phyloP scores from a whole-genome alignment of 2,329 filamentous ascomycete genomes.

The Monilinia fructicola region DNA sequence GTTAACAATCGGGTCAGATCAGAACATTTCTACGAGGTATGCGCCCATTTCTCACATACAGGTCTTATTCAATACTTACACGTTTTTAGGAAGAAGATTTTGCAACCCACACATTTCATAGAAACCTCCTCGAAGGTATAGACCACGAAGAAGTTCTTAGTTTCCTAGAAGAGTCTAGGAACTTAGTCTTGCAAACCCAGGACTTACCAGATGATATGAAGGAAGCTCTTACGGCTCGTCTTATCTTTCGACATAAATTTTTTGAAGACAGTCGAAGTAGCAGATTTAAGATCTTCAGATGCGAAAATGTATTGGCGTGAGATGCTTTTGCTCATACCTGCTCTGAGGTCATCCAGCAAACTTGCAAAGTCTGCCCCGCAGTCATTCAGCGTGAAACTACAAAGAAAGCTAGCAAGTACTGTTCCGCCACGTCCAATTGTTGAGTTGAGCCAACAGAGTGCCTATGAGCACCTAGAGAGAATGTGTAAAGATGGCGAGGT shows the following conservation, averaged over 20 bases:
- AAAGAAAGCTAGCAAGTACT: slow-evolving; percentile 87
- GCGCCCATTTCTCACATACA: slow-evolving; percentile 30
- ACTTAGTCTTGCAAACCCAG: slow-evolving; percentile 30
- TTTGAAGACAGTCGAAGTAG: slow-evolving; percentile 52
- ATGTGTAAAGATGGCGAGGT: slow-evolving; percentile 73
- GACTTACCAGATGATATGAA: slow-evolving; percentile 41
- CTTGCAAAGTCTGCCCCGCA: slow-evolving; percentile 66
- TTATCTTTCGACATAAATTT: slow-evolving; percentile 69
- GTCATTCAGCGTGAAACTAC: slow-evolving; percentile 88
- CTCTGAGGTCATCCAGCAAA: slow-evolving; percentile 58
- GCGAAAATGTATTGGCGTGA: slow-evolving; percentile 46
- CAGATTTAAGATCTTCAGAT: slow-evolving; percentile 48
- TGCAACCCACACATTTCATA: slow-evolving; percentile 85
- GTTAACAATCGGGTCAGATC: slow-evolving; percentile 74
- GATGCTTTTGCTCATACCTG: slow-evolving; percentile 48
- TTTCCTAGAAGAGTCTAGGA: slow-evolving; percentile 41
- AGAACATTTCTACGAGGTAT: slow-evolving; percentile 89
- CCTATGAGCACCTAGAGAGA: slow-evolving; percentile 66
- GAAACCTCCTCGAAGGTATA: slow-evolving; percentile 69
- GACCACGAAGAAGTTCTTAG: slow-evolving; percentile 45
- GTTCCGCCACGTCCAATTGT: slow-evolving; percentile 92
- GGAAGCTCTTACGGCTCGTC: slow-evolving; percentile 61
- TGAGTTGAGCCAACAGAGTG: slow-evolving; percentile 69
- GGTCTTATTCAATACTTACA: slow-evolving; percentile 3
- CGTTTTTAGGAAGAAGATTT: slow-evolving; percentile 85